Conservation (phyloP, 495 filamentous ascomycete species). For the Penicillium turbatum region DNA sequence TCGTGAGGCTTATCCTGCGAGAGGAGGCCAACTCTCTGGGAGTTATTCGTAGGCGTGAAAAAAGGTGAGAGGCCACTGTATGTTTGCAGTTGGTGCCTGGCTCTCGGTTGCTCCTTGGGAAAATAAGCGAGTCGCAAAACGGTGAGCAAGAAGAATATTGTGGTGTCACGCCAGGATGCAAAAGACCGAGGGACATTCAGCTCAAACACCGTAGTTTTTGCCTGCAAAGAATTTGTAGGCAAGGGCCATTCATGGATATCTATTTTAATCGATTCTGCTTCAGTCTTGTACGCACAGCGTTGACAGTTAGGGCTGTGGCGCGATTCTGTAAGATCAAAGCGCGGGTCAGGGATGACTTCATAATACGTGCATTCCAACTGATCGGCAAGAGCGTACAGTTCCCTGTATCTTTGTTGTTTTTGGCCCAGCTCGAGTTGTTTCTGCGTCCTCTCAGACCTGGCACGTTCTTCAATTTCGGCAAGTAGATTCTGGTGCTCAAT, state of each 20-base stretch:
- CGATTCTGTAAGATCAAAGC: too few species aligned
- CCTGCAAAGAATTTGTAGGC: conserved; percentile 28
- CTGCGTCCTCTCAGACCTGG: conserved; percentile 18
- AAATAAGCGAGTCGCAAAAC: neutral
- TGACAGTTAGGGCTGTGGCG: neutral
- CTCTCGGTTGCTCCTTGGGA: conserved; percentile 11
- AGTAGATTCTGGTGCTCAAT: conserved; percentile 29
- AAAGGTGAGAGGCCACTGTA: conserved; percentile 11
- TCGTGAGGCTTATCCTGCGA: conserved; percentile 29
- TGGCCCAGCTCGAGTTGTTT: conserved; percentile 44
- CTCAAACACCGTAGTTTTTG: conserved; percentile 56
- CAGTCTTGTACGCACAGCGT: neutral
- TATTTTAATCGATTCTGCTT: conserved; percentile 43
- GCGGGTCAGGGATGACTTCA: too few species aligned
- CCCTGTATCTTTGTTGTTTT: conserved; percentile 17
- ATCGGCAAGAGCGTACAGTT: too few species aligned
- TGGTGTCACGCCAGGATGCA: conserved; percentile 51
- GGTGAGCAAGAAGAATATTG: conserved; percentile 27
- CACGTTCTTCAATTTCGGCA: conserved; percentile 12
- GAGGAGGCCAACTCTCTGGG: conserved; percentile 19
- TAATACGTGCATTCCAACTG: too few species aligned
- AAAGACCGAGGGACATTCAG: conserved; percentile 44
- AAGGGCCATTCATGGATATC: conserved; percentile 60
- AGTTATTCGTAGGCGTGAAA: neutral
- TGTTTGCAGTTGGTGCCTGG: conserved; percentile 3